Conservation (phyloP, 805 yeast genomes). For the Nakazawaea populi region DNA sequence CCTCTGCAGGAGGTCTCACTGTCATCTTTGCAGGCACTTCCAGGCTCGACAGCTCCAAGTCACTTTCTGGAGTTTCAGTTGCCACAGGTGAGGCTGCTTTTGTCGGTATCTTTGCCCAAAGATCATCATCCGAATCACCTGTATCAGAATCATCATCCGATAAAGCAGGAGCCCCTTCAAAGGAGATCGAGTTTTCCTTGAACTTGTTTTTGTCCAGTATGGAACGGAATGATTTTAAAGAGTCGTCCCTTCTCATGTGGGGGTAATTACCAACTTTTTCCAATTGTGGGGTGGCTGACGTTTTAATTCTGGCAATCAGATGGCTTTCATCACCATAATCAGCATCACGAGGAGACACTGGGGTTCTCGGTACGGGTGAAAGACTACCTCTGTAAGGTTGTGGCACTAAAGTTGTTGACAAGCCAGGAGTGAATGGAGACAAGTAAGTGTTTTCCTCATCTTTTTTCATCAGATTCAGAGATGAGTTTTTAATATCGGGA, state of each 20-base stretch:
- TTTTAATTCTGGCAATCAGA: neutral
- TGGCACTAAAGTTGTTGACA: constrained; percentile 35
- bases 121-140: constrained; percentile 46
- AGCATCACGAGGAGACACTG: constrained; percentile 16
- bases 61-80: neutral
- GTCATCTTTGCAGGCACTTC: constrained; percentile 30
- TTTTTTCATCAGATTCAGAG: constrained; percentile 1
- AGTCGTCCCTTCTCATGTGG: constrained; percentile 11
- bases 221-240: constrained; percentile 1
- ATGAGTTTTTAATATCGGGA: too few relatives aligned
- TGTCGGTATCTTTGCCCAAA: constrained; percentile 50
- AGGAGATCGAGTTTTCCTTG: constrained; percentile 65
- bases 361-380: constrained; percentile 21
- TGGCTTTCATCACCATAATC: neutral
- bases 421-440: constrained; percentile 35
- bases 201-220: constrained; percentile 45
- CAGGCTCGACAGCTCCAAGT: too few relatives aligned
- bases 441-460: constrained; percentile 15
- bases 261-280: neutral
- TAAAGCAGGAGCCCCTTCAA: constrained; percentile 65
- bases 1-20: constrained; percentile 93
- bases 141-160: constrained; percentile 24
- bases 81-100: constrained; percentile 10
- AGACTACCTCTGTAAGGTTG: constrained; percentile 32
- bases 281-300: neutral